Conservation (phyloP, 2,329 filamentous ascomycete genomes). For the Neospermospora avenae region DNA sequence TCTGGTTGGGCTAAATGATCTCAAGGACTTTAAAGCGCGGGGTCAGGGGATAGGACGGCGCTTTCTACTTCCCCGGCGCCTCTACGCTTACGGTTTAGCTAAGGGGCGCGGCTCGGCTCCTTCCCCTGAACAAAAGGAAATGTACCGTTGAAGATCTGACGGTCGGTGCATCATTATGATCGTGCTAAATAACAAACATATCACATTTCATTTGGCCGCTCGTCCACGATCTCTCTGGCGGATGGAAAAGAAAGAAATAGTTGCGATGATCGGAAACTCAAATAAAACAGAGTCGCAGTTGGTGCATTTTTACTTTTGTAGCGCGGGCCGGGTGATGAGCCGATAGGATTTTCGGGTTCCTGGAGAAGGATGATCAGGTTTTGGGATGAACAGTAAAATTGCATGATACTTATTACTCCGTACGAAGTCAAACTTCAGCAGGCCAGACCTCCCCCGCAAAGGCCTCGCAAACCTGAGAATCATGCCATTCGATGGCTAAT, state of each 20-base stretch:
- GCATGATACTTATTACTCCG: neutral
- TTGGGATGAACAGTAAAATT: constrained; percentile 1
- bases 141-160: neutral
- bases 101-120: neutral
- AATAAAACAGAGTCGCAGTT: no score
- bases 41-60: no score
- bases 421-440: no score
- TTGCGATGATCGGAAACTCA: neutral
- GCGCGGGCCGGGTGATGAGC: no score
- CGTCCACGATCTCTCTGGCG: neutral
- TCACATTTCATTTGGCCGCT: no score
- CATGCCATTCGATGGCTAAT: neutral
- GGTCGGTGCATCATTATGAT: no score
- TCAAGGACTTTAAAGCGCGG: no score
- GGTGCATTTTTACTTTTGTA: neutral
- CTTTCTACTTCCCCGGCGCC: neutral
- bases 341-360: neutral
- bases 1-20: no score
- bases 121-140: neutral
- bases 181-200: no score
- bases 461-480: neutral
- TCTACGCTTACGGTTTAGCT: neutral
- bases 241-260: neutral
- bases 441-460: neutral
- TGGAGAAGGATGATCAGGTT: neutral